Conservation (phyloP, 139 green algal genomes). For the Edaphochlamys debaryana region DNA sequence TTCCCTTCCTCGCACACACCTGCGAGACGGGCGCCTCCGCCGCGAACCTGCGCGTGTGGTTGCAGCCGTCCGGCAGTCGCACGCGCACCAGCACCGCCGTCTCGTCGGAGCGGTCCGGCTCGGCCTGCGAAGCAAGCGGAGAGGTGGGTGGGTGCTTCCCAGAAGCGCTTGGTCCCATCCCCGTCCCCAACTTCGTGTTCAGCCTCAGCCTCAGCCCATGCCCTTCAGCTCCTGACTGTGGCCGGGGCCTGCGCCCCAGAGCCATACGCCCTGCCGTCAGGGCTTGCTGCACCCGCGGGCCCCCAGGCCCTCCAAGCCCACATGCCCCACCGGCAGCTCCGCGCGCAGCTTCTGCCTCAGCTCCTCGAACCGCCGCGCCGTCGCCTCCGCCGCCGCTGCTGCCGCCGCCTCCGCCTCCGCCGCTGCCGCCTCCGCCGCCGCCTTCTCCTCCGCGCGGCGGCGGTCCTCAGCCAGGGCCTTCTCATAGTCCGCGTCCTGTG, state of each 20-base stretch:
- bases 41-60: conserved; percentile 17
- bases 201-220: too few species aligned
- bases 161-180: too few species aligned
- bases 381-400: background rate
- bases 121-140: too few species aligned
- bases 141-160: too few species aligned
- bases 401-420: background rate
- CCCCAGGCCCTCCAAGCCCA: too few species aligned
- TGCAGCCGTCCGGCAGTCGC: conserved; percentile 31
- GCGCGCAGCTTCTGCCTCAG: background rate
- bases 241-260: too few species aligned
- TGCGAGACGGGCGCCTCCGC: background rate
- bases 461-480: conserved; percentile 8
- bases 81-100: conserved; percentile 27
- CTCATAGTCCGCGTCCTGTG: conserved; percentile 18
- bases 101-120: background rate
- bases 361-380: background rate
- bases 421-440: background rate
- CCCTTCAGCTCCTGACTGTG: too few species aligned
- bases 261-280: too few species aligned
- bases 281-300: too few species aligned
- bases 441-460: conserved; percentile 2
- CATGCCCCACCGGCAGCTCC: background rate
- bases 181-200: too few species aligned
- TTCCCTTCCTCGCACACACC: background rate